Evolutionary conservation across 345 rosid species (phyloP), one percentile per base, ranked within the genome.

Genomic region (Xanthoceras sorbifolium): DNA sequence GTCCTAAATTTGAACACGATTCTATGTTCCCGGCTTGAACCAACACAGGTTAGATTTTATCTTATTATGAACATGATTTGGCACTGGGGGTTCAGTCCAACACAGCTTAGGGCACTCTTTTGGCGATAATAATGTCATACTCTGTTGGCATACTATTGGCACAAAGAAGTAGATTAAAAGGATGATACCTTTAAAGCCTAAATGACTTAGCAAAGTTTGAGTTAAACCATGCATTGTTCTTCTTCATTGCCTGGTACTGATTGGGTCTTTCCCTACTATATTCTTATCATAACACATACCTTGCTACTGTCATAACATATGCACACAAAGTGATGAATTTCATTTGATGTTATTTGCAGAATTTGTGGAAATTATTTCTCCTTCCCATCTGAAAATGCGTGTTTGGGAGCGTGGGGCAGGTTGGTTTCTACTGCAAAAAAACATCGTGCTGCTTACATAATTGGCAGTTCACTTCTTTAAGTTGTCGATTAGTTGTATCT

Each of bases 361-460:
- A 75, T 97, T 94, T 83, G 99, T 97, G 72, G 94, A 94, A 88
- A 90, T 97, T 64, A 65, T 85, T 60, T 91, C 99, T 62, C 90
- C 82, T 80, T 86, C 93, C 31, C 98, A 89, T 79, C 85, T 94
- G 74, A 97, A 94, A 86, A 94, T 97, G 97, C 93, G 92, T 60
- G 98, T 94, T 23, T 94, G 99, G 99, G 98, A 97, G 86, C 98
- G 98, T 5, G 98, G 99, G 28, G 97, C 98, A 80, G 97, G 97
- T 92, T 71, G 79, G 87, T 73, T 74, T 6, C 65, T 72, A 34
- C 71, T 55, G 55, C 26, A 6, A 11, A n/a, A n/a, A 42, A 57
- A 54, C 3, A n/a, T n/a, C 22, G 5, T 32, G 25, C 26, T 55
- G 57, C 67, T 3, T 42, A 10, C 20, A 36, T 64, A 22, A 54